These are phyloP conservation scores for Aotearoamyces nothofagi DNA, from an alignment of 2,329 filamentous ascomycete genomes.

Conservation along the genomic window DNA sequence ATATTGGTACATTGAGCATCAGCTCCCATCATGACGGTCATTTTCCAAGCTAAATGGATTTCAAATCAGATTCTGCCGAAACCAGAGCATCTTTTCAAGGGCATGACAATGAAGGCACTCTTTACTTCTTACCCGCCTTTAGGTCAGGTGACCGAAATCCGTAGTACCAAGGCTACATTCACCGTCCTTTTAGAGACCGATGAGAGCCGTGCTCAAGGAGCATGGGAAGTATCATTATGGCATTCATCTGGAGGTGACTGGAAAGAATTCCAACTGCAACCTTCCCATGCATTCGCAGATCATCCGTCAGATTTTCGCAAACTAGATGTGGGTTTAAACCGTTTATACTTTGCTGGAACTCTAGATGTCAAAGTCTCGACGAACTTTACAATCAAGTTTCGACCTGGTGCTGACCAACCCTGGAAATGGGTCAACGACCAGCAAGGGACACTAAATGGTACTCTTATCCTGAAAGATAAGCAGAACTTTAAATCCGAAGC, in stretches of 20 bases:
- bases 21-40: no score
- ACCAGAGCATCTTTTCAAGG: no score
- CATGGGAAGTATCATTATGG: slow-evolving; percentile 67
- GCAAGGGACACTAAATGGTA: slow-evolving; percentile 46
- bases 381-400: slow-evolving; percentile 60
- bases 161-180: slow-evolving; percentile 35
- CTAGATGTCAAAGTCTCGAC: slow-evolving; percentile 32
- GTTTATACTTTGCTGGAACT: slow-evolving; percentile 39
- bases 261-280: slow-evolving; percentile 40
- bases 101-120: slow-evolving; percentile 32
- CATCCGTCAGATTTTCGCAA: no score
- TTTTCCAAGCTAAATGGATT: no score
- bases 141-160: slow-evolving; percentile 54
- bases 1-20: no score
- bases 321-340: no score
- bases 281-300: slow-evolving; percentile 13
- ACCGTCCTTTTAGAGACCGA: slow-evolving; percentile 56
- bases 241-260: slow-evolving; percentile 39
- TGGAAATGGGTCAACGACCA: slow-evolving; percentile 63
- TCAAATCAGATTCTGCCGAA: no score
- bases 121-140: slow-evolving; percentile 55
- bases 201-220: slow-evolving; percentile 31
- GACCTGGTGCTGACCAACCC: slow-evolving; percentile 29
- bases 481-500: slow-evolving; percentile 9
- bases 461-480: slow-evolving; percentile 34